Evolutionary conservation across 2,329 filamentous ascomycete species (phyloP).

Genomic region (Alternaria panax): DNA sequence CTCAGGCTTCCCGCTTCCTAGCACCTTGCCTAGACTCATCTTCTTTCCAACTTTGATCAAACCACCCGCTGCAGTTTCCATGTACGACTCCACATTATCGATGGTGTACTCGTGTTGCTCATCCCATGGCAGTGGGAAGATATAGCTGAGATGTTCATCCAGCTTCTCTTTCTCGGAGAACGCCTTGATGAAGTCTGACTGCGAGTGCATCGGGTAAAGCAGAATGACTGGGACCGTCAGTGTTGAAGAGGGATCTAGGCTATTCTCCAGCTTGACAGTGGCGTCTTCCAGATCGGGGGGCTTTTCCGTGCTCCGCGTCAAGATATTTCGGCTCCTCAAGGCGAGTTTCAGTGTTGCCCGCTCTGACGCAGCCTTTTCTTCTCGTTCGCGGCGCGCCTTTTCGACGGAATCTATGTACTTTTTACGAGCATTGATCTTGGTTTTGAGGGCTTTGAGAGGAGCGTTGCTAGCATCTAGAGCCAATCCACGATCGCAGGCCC

Average conservation of each 20-base stretch:
- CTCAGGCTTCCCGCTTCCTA: slow-evolving; percentile 80
- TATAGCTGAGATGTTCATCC: slow-evolving; percentile 79
- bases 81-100: slow-evolving; percentile 79
- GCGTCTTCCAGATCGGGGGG: slow-evolving; percentile 91
- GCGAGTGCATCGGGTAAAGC: slow-evolving; percentile 80
- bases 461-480: slow-evolving; percentile 74
- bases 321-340: slow-evolving; percentile 75
- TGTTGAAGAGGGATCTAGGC: slow-evolving; percentile 73
- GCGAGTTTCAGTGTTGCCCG: slow-evolving; percentile 59
- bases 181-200: slow-evolving; percentile 90
- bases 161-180: slow-evolving; percentile 81
- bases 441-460: slow-evolving; percentile 67
- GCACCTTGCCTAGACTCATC: slow-evolving; percentile 74
- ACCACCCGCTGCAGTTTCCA: slow-evolving; percentile 81
- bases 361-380: slow-evolving; percentile 64
- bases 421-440: slow-evolving; percentile 69
- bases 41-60: slow-evolving; percentile 92
- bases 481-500: slow-evolving; percentile 78
- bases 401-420: slow-evolving; percentile 64
- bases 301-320: slow-evolving; percentile 69
- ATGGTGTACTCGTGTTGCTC: slow-evolving; percentile 68
- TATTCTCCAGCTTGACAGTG: slow-evolving; percentile 71
- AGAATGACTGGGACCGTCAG: slow-evolving; percentile 81
- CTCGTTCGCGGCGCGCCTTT: slow-evolving; percentile 63
- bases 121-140: slow-evolving; percentile 92